These are phyloP conservation scores for Globisporangium spiculum DNA, from an alignment of 352 stramenopile species.

Conservation along the genomic window DNA sequence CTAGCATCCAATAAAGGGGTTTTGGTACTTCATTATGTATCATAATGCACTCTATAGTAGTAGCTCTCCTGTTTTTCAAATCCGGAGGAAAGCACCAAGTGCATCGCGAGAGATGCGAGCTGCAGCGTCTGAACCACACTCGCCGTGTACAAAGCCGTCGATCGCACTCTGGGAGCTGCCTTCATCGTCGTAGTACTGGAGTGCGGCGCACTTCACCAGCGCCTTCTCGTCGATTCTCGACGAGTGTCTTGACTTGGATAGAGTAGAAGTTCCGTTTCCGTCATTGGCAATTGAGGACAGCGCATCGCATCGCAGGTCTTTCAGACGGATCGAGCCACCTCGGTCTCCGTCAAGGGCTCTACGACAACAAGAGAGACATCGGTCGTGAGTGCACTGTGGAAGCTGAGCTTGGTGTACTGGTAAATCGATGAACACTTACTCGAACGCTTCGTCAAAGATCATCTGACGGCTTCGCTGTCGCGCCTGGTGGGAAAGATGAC, in stretches of 20 bases:
- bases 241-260: background rate
- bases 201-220: conserved; percentile 21
- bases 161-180: background rate
- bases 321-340: conserved; percentile 17
- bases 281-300: background rate
- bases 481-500: conserved; percentile 8
- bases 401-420: no score
- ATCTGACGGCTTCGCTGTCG: conserved; percentile 23
- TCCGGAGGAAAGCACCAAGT: conserved; percentile 13
- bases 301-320: conserved; percentile 13
- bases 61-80: background rate
- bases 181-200: conserved; percentile 29
- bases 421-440: conserved; percentile 10
- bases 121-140: background rate
- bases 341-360: conserved; percentile 20
- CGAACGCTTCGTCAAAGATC: conserved; percentile 33
- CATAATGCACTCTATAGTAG: background rate
- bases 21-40: background rate
- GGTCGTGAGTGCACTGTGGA: background rate
- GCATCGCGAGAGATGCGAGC: conserved; percentile 6
- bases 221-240: conserved; percentile 15
- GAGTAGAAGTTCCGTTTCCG: background rate
- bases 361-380: background rate
- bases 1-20: conserved; percentile 12
- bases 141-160: conserved; percentile 1